phyloP scores from a whole-genome alignment of 306 rosid species.

The Oemleria cerasiformis region DNA sequence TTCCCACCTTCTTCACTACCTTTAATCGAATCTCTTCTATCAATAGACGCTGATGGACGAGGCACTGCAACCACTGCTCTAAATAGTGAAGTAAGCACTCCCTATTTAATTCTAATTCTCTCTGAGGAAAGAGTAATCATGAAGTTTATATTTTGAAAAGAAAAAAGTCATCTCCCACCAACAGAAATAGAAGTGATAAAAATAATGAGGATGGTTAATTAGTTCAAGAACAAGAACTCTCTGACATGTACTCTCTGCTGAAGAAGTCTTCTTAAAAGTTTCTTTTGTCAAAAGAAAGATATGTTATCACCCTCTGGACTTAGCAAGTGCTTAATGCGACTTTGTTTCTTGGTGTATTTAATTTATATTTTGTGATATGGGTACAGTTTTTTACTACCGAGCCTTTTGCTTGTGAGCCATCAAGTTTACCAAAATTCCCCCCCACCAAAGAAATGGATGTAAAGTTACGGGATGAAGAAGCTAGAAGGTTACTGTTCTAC shows the following conservation, averaged over 20 bases:
- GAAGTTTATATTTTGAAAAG: constrained; percentile 3
- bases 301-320: neutral
- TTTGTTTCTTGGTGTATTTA: neutral
- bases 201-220: neutral
- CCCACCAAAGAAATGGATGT: constrained; percentile 97
- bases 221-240: neutral
- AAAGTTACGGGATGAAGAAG: constrained; percentile 92
- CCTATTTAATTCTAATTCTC: constrained; percentile 1
- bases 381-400: constrained; percentile 75
- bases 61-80: constrained; percentile 67
- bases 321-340: constrained; percentile 1
- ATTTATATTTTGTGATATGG: constrained; percentile 29
- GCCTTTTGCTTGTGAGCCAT: constrained; percentile 89
- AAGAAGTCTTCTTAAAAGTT: neutral
- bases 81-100: constrained; percentile 69
- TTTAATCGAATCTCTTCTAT: constrained; percentile 72
- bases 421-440: constrained; percentile 90
- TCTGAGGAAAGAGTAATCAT: neutral
- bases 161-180: neutral
- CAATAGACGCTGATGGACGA: constrained; percentile 72
- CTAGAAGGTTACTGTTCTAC: constrained; percentile 61
- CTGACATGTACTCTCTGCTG: neutral
- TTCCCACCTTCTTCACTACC: constrained; percentile 70
- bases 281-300: neutral
- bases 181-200: neutral